Percentiles rank a stretch among this genome's conserved stretches.
Evolutionary conservation across 441 rosid species (phyloP).

Genomic region (Francoa sonchifolia): DNA sequence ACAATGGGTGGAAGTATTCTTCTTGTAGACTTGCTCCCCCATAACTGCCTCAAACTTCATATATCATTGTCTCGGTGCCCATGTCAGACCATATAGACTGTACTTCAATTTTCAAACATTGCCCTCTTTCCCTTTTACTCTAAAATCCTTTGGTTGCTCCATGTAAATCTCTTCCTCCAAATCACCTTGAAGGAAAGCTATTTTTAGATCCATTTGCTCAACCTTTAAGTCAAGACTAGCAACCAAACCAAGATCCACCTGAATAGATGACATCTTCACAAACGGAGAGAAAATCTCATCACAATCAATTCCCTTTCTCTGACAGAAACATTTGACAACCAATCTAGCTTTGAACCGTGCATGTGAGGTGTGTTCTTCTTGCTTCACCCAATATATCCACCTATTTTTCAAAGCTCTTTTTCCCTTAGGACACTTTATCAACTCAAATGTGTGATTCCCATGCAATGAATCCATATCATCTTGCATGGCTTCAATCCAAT

Average conservation of each 20-base stretch:
- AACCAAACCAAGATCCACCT: background rate
- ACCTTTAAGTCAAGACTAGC: background rate
- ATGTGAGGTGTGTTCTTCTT: background rate
- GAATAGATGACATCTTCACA: background rate
- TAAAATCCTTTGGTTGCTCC: background rate
- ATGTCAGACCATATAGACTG: background rate
- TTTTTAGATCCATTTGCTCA: background rate
- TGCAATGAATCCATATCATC: background rate
- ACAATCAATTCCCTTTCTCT: no score
- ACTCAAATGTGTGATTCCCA: background rate
- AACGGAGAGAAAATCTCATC: background rate
- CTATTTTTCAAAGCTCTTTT: background rate
- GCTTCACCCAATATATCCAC: background rate
- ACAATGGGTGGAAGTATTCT: background rate
- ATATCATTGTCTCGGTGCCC: background rate
- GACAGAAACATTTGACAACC: background rate
- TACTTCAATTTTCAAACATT: background rate
- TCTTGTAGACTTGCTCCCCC: background rate
- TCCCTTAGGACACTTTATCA: background rate
- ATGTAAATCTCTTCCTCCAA: background rate
- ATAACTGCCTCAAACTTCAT: background rate
- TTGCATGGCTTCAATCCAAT: background rate
- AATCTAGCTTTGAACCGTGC: background rate
- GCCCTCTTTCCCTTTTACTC: background rate
- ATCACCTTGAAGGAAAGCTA: background rate